Evolutionary conservation across 1,139 yeast genomes (phyloP), one percentile per base, ranked within the genome.

Genomic region (Pneumocystis carinii): DNA sequence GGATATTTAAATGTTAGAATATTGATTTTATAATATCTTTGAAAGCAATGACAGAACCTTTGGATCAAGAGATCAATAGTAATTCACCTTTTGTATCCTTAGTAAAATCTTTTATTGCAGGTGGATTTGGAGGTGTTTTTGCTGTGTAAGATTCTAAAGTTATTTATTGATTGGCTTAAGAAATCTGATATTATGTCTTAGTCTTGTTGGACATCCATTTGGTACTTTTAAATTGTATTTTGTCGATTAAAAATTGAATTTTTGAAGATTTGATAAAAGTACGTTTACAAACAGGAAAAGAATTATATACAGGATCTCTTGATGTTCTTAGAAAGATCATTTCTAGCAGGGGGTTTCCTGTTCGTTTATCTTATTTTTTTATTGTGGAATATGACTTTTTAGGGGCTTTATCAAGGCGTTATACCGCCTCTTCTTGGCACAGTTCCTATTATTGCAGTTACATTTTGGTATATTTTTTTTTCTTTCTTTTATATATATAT

Each of bases 401-500:
- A 66, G 68, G 97, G 97, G 0, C 81, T 92, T 67, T 92, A 88
- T 75, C 77, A 92, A 70, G 96, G 96, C 65, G 95, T 88, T 37
- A 79, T 85, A 42, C 95, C 96, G 12, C 98, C 98, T 5, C 77
- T 92, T 62, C 74, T 87, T 37, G 98, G 98, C 39, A 97, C 92
- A 37, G 92, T 97, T 0, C 98, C 98, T 56, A 92, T 92, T 89
- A 92, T 92, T 78, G 97, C 97, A 12, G 94, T 92, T 41, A 87
- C 96, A 1, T 92, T 92, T 78, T 90, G 97, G 97, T 64, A 62
- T 24, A 35, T 61, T 60, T 35, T 19, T 79, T 78, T 67, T 19
- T 79, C 78, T 67, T 8, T 19, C 12, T 48, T 56, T 85, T 4
- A 87, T 86, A 2, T n/a, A n/a, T n/a, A n/a, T n/a, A 66, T 24